A percentile compares a stretch with the other conserved stretches of the same genome.
phyloP scores from a whole-genome alignment of 768 basidiomycete genomes.

The Lentinula guzmanii region DNA sequence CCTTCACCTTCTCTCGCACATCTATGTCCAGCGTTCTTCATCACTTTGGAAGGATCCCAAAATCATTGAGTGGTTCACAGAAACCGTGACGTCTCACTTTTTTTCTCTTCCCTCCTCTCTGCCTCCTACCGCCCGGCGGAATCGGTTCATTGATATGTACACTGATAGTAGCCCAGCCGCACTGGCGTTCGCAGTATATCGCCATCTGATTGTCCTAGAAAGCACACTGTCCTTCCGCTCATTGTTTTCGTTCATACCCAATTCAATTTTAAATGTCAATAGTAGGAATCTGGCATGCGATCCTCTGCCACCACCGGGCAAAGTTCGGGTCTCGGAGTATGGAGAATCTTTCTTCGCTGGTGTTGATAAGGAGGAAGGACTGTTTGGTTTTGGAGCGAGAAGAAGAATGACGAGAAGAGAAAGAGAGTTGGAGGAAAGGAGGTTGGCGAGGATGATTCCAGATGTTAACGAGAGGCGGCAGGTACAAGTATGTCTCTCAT shows the following conservation, averaged over 20 bases:
- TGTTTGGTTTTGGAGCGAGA: slow-evolving; percentile 12
- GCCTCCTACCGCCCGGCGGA: neutral
- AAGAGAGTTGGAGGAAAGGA: slow-evolving; percentile 40
- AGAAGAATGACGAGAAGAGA: slow-evolving; percentile 34
- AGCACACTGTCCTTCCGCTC: slow-evolving; percentile 45
- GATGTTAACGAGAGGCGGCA: slow-evolving; percentile 53
- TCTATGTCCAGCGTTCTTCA: slow-evolving; percentile 77
- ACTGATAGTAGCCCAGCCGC: slow-evolving; percentile 17
- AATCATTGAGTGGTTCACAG: slow-evolving; percentile 61
- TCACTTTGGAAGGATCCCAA: slow-evolving; percentile 77
- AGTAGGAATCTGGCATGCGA: slow-evolving; percentile 58
- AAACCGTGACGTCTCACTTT: slow-evolving; percentile 43
- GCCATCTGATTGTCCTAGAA: slow-evolving; percentile 77
- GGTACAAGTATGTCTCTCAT: slow-evolving; percentile 35
- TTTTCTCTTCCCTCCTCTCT: slow-evolving; percentile 25
- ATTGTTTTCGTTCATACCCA: slow-evolving; percentile 70
- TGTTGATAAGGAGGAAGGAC: slow-evolving; percentile 32
- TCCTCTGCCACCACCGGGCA: slow-evolving; percentile 70
- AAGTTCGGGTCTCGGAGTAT: slow-evolving; percentile 47
- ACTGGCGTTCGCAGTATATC: slow-evolving; percentile 51
- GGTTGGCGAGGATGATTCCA: slow-evolving; percentile 51
- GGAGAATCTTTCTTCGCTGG: slow-evolving; percentile 71
- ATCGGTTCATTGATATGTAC: slow-evolving; percentile 32
- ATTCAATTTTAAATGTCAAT: slow-evolving; percentile 41
- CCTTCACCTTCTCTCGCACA: slow-evolving; percentile 78